phyloP scores from a whole-genome alignment of 257 asterid genomes.

The Petunia axillaris region DNA sequence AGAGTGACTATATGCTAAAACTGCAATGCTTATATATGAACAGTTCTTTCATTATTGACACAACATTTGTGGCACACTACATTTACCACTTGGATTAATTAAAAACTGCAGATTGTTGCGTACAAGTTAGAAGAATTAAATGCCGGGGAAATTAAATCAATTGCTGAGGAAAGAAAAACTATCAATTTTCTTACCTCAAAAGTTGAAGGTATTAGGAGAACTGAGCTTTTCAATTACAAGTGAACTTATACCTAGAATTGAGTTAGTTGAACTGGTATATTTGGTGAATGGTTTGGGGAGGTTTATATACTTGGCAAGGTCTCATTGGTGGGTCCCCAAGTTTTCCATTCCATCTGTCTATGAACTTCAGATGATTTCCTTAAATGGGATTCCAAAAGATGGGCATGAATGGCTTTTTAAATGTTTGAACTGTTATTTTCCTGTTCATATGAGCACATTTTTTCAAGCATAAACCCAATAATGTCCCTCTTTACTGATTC shows the following conservation, averaged over 20 bases:
- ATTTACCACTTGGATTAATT: not conserved
- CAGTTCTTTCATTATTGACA: not conserved
- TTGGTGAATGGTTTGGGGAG: conserved; percentile 42
- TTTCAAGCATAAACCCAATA: conserved; percentile 28
- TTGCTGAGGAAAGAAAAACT: not conserved
- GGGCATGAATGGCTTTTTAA: conserved; percentile 27
- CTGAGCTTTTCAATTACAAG: not conserved
- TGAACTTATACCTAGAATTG: conserved; percentile 6
- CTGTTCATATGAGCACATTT: conserved; percentile 22
- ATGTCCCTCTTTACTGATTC: conserved; percentile 46
- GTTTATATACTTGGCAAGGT: conserved; percentile 49
- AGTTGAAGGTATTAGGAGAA: conserved; percentile 1
- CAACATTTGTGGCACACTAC: not conserved
- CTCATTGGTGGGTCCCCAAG: conserved; percentile 44
- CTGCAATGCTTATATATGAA: no score
- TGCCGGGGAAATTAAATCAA: not conserved
- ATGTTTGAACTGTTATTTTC: conserved; percentile 31
- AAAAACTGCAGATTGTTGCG: no score
- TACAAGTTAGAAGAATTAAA: not conserved
- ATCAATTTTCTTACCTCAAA: conserved; percentile 23
- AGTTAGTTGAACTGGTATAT: conserved; percentile 38
- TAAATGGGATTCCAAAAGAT: conserved; percentile 44
- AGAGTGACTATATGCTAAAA: no score
- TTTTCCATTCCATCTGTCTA: not conserved
- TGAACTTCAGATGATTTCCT: conserved; percentile 31